Conservation (phyloP, 257 asterid genomes). For the Solanum neorickii region DNA sequence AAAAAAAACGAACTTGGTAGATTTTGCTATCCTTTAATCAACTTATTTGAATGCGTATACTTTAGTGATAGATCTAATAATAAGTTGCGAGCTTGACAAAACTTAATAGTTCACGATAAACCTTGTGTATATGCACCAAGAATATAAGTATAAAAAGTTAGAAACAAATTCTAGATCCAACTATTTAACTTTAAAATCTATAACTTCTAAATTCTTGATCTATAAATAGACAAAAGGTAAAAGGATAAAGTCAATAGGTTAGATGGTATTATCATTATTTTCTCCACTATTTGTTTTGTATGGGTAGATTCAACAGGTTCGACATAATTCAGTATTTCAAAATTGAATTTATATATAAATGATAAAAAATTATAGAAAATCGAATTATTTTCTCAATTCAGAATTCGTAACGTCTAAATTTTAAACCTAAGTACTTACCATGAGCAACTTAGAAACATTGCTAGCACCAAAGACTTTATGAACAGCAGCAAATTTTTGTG, state of each 20-base stretch:
- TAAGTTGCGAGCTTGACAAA: neutral
- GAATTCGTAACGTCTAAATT: neutral
- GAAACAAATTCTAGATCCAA: neutral
- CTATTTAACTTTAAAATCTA: neutral
- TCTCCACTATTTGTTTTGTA: neutral
- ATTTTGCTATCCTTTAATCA: neutral
- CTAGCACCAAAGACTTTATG: slow-evolving; percentile 93
- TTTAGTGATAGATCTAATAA: neutral
- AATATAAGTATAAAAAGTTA: neutral
- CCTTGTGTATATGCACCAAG: neutral
- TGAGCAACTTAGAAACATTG: slow-evolving; percentile 92
- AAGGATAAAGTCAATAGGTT: neutral
- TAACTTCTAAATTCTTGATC: neutral
- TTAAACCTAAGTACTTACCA: slow-evolving; percentile 22
- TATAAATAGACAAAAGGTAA: neutral
- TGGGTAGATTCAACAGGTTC: neutral
- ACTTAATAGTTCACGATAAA: neutral
- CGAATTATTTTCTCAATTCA: neutral
- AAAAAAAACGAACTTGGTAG: neutral
- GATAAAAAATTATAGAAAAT: neutral
- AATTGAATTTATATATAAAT: neutral
- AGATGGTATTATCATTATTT: neutral
- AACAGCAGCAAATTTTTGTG: slow-evolving; percentile 88
- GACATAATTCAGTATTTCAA: neutral
- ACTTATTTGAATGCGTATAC: neutral